Base-by-base conservation (phyloP, 202 grass and related monocot genomes). In the Brachypodium distachyon region DNA sequence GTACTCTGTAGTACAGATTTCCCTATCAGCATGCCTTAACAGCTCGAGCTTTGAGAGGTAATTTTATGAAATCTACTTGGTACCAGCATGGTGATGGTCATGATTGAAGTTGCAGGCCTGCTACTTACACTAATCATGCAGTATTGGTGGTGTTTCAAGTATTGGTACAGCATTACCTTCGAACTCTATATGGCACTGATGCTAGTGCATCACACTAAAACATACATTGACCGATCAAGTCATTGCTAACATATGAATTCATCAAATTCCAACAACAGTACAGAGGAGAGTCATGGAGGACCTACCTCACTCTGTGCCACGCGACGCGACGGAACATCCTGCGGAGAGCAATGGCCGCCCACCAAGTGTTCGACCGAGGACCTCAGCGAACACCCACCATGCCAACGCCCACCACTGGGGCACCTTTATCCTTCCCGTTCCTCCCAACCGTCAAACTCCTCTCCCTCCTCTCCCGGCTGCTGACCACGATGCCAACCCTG, bases 291-390 rank as follows among this genome's bases (percentile, higher is more conserved):
- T 27, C 65, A 90, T 86, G 85, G 81, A 85, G 89, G 84, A 98
- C 89, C 91, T 94, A 91, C 95, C 95, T 98, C 88, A 82, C 84
- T 90, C 95, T 90, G 82, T 90, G 91, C 89, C 89, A 98, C 19
- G 91, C 91, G 32, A 94, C 84, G 77, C 77, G 90, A 76, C 91
- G 87, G 72, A 92, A 98, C 69, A 98, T 80, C 77, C 89, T 66
- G 77, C 69, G 25, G 95, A 97, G 67, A 97, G 77, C 79, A 97
- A 40, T 50, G 89, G 95, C 27, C 91, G 91, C 60, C 89, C 89
- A 12, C 95, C 77, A 84, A 97, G 89, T 77, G 91, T 94, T 73
- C 89, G 95, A 78, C 95, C 91, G 13, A 97, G 87, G 39, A 92
- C 87, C 87, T 97, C 89, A 0, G 80, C 77, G n/a, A 92, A 98